Evolutionary conservation across 176 grass and related monocot genomes (phyloP), one percentile per base, ranked within the genome.

Genomic region (Metroxylon sagu): DNA sequence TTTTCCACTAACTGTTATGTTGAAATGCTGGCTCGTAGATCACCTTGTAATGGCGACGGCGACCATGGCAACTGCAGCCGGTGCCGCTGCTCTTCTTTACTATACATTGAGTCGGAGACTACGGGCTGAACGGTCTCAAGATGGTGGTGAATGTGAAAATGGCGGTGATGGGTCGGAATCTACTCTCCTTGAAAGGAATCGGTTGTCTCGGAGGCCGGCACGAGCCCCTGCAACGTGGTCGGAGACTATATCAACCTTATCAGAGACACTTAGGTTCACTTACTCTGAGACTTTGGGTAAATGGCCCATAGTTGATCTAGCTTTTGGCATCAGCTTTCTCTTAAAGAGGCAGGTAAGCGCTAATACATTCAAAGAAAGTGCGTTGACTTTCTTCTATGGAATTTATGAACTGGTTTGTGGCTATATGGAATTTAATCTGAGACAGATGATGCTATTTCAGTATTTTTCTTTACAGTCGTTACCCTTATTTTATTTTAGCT

Each of bases 231-330:
- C 81, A 50, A 97, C 93, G 0, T 97, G 93, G 93, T 65, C 91
- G 6, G 93, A 97, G 67, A 97, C 93, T 0, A 88, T 97, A 78
- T 97, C 93, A 0, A 97, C 93, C 2, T 76, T 97, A 56, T 97
- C 87, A 0, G 93, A 97, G 81, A 91, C 84, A 5, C 61, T 97
- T 50, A 67, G 93, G 5, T 97, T 97, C 69, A 97, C 93, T 3
- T 97, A 97, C 66, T 91, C 93, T 0, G 93, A 97, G 72, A 97
- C 93, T 21, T 75, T 97, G 60, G 93, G 93, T 16, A 97, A 97
- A 74, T 97, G 93, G 93, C 93, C 93, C 29, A 88, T 97, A 0
- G 93, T 81, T 26, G 93, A 97, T 72, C 78, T 97, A 4, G 93
- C 93, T 18, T 91, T 97, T 31, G 93, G 93, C 15, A 97, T 97